phyloP scores from a whole-genome alignment of 192 early-diverging fungal species.

The Linnemannia hyalina region DNA sequence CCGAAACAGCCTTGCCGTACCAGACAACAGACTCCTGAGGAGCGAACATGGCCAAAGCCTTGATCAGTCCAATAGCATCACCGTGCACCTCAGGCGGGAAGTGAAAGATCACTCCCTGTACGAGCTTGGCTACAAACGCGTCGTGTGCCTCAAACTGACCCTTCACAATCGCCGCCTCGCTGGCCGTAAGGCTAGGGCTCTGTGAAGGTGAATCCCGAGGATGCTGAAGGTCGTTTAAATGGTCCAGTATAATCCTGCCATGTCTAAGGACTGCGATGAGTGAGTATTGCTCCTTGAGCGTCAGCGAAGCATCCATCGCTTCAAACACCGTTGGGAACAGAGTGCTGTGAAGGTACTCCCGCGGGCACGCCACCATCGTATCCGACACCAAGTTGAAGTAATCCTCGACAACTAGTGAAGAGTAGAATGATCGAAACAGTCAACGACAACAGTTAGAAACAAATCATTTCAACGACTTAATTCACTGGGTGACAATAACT shows the following conservation, averaged over 20 bases:
- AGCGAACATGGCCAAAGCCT: slow-evolving; percentile 59
- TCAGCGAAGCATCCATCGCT: slow-evolving; percentile 73
- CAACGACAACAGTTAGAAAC: slow-evolving; percentile 10
- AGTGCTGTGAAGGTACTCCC: slow-evolving; percentile 65
- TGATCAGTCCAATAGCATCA: slow-evolving; percentile 69
- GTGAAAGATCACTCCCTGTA: slow-evolving; percentile 68
- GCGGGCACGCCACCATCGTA: slow-evolving; percentile 65
- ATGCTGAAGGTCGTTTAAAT: slow-evolving; percentile 33
- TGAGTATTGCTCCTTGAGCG: slow-evolving; percentile 63
- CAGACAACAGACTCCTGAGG: slow-evolving; percentile 64
- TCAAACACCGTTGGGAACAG: slow-evolving; percentile 71
- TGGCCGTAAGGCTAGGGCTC: slow-evolving; percentile 24
- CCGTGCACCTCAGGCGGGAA: slow-evolving; percentile 68
- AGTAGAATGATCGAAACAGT: neutral
- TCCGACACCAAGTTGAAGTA: slow-evolving; percentile 73
- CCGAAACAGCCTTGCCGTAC: slow-evolving; percentile 64
- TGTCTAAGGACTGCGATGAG: slow-evolving; percentile 65
- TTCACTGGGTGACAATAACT: neutral
- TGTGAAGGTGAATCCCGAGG: slow-evolving; percentile 10
- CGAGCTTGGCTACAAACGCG: slow-evolving; percentile 57
- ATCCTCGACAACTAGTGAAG: slow-evolving; percentile 79
- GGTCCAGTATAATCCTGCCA: slow-evolving; percentile 60
- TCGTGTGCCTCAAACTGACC: slow-evolving; percentile 60
- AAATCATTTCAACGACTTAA: slow-evolving; percentile 4
- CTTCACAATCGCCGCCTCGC: slow-evolving; percentile 53